Percentiles rank a stretch among this genome's conserved stretches.
Conservation (phyloP, 2,329 filamentous ascomycete species). For the Fusarium devonianum region DNA sequence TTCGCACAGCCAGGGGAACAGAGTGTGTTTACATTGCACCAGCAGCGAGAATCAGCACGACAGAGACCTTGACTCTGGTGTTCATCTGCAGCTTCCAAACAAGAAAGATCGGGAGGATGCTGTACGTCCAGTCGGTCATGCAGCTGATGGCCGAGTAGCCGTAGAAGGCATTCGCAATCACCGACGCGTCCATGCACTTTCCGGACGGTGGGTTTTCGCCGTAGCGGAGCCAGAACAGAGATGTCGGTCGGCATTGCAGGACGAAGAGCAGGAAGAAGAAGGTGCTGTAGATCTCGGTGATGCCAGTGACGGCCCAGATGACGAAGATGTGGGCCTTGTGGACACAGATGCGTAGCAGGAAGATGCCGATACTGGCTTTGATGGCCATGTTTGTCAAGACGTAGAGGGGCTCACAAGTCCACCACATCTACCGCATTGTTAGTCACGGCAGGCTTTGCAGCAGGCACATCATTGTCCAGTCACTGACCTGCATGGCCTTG, state of each 20-base stretch:
- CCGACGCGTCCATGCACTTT: constrained; percentile 41
- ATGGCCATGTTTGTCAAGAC: constrained; percentile 46
- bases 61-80: constrained; percentile 47
- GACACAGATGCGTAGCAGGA: constrained; percentile 49
- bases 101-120: constrained; percentile 50
- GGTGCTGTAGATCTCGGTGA: constrained; percentile 46
- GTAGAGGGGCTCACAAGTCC: constrained; percentile 53
- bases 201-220: constrained; percentile 39
- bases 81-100: constrained; percentile 53
- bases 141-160: constrained; percentile 50
- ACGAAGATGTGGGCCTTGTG: constrained; percentile 36
- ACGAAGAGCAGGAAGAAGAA: constrained; percentile 51
- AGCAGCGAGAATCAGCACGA: constrained; percentile 44
- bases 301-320: constrained; percentile 17
- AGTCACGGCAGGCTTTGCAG: neutral
- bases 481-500: constrained; percentile 44
- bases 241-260: constrained; percentile 50
- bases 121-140: constrained; percentile 50
- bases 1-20: no score
- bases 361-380: constrained; percentile 51
- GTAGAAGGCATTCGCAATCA: constrained; percentile 45
- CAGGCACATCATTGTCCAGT: no score
- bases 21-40: constrained; percentile 36
- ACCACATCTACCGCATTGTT: constrained; percentile 43
- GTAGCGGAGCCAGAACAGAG: constrained; percentile 49